These are phyloP conservation scores for Phyllosticta citribraziliensis DNA, from an alignment of 2,329 filamentous ascomycete genomes.

Conservation along the genomic window DNA sequence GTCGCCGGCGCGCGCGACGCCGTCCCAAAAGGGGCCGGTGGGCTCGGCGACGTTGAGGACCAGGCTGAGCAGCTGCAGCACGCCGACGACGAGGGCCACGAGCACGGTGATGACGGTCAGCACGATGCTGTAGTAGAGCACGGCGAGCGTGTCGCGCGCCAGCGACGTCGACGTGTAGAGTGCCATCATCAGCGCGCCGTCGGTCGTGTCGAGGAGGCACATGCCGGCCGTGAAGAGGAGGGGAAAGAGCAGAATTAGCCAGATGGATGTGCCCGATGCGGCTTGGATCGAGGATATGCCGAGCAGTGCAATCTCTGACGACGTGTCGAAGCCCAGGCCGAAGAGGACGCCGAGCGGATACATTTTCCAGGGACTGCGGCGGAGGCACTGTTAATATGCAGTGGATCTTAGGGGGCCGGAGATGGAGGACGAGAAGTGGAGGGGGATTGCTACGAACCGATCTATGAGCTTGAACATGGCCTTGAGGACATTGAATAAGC, in stretches of 20 bases:
- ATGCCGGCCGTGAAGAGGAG: conserved; percentile 87
- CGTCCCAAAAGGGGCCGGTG: conserved; percentile 78
- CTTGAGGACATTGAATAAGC: conserved; percentile 62
- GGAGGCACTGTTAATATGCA: background rate
- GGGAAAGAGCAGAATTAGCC: conserved; percentile 90
- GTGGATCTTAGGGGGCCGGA: background rate
- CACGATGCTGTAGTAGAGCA: conserved; percentile 87
- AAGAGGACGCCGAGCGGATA: conserved; percentile 79
- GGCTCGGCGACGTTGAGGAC: conserved; percentile 61
- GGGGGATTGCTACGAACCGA: conserved; percentile 22
- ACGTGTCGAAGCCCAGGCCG: conserved; percentile 90
- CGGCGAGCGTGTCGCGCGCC: conserved; percentile 72
- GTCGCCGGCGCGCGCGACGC: conserved; percentile 65
- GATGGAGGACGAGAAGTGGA: background rate
- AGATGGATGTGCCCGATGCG: conserved; percentile 76
- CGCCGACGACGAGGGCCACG: conserved; percentile 76
- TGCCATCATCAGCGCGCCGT: conserved; percentile 91
- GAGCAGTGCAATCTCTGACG: conserved; percentile 82
- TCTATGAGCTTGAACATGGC: conserved; percentile 66
- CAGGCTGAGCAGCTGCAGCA: conserved; percentile 73
- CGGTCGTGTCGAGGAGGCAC: conserved; percentile 87
- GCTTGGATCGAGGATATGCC: conserved; percentile 86
- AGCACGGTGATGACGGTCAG: conserved; percentile 74
- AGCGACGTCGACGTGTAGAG: conserved; percentile 76
- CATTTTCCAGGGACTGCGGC: conserved; percentile 76